Evolutionary conservation across 73 alveolate species (phyloP).

Genomic region (Paramecium sonneborni): DNA sequence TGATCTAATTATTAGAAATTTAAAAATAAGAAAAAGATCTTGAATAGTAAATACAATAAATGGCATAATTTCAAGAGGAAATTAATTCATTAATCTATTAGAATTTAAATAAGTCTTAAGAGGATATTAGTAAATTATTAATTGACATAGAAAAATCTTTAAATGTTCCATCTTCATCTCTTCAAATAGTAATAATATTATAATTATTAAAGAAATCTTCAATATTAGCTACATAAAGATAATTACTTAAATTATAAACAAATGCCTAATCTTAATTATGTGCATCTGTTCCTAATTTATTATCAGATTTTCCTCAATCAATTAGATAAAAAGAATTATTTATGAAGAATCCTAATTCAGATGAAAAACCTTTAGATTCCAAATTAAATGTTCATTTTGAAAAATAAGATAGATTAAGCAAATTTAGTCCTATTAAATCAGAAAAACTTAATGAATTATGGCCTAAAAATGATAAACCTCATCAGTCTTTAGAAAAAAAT

Average conservation of each 20-base stretch:
- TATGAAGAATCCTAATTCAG: not conserved
- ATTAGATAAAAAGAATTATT: not conserved
- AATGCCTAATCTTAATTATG: not conserved
- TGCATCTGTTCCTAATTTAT: not conserved
- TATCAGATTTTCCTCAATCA: not conserved
- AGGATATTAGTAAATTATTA: not conserved
- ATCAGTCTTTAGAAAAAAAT: not conserved
- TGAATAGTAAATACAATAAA: constrained; percentile 14
- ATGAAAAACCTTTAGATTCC: not conserved
- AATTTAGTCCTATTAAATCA: constrained; percentile 8
- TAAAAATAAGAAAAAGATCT: constrained; percentile 39
- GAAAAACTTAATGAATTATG: not conserved
- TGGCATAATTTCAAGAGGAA: not conserved
- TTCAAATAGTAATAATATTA: not conserved
- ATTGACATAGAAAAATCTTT: not conserved
- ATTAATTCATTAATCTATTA: not conserved
- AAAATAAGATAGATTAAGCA: not conserved
- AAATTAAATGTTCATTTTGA: not conserved
- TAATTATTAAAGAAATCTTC: not conserved
- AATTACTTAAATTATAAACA: not conserved
- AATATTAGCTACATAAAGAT: not conserved
- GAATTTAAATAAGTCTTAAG: not conserved
- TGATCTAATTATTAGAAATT: constrained; percentile 28
- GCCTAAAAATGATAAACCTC: constrained; percentile 24
- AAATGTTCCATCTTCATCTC: not conserved